Evolutionary conservation across 2,329 filamentous ascomycete species (phyloP).

Genomic region (Gremmenia infestans): DNA sequence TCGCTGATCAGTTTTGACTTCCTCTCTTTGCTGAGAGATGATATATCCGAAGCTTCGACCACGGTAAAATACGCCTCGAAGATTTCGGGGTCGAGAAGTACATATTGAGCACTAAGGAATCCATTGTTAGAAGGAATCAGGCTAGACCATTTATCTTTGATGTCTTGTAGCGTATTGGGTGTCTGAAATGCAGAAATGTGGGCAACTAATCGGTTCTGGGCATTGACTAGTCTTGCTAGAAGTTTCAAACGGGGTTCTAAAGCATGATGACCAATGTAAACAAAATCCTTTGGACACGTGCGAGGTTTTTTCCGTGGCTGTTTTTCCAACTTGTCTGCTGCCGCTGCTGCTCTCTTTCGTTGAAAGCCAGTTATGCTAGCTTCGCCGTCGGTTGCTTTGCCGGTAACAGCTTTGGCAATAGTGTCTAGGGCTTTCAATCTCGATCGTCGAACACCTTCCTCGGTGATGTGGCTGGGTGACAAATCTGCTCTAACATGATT

Average conservation of each 20-base stretch:
- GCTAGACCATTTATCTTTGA: neutral
- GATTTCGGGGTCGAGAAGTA: neutral
- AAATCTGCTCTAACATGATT: neutral
- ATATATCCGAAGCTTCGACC: too few relatives aligned
- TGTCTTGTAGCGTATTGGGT: neutral
- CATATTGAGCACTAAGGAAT: neutral
- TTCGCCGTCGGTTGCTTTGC: neutral
- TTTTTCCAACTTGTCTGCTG: neutral
- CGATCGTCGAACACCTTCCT: neutral
- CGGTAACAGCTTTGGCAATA: neutral
- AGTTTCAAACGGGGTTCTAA: neutral
- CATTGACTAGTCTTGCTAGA: neutral
- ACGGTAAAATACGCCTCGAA: too few relatives aligned
- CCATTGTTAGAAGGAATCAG: neutral
- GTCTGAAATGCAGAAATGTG: neutral
- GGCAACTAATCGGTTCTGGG: neutral
- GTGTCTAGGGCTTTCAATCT: neutral
- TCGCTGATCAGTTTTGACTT: neutral
- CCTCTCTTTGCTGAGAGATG: too few relatives aligned
- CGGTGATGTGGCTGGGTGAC: neutral
- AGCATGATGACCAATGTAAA: neutral
- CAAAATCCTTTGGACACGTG: neutral
- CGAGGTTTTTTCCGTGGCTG: neutral
- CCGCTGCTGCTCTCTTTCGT: neutral
- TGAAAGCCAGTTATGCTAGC: neutral